Evolutionary conservation across 139 green algal species (phyloP).

Genomic region (Penium margaritaceum): DNA sequence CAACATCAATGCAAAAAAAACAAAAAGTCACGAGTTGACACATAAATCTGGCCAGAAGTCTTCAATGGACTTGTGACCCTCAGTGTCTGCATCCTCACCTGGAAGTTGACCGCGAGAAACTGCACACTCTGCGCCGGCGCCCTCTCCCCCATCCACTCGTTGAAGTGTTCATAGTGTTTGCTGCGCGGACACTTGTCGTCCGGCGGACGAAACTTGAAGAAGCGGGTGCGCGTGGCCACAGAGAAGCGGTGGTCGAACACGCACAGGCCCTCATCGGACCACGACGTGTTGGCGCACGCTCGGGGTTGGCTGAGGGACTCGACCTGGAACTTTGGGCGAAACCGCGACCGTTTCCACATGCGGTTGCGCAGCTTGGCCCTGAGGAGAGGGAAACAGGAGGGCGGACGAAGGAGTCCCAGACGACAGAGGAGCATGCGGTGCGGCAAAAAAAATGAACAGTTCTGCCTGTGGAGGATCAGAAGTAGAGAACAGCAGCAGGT

Average conservation of each 20-base stretch:
- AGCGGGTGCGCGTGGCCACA: neutral
- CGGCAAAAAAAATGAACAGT: no score
- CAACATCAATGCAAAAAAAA: constrained; percentile 8
- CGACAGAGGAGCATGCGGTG: no score
- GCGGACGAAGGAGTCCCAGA: no score
- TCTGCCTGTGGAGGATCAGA: no score
- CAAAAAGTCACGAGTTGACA: no score
- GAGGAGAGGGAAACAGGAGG: no score
- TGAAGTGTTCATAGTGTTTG: constrained; percentile 25
- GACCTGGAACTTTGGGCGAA: neutral
- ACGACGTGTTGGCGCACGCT: constrained; percentile 9
- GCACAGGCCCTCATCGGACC: constrained; percentile 11
- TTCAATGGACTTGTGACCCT: neutral
- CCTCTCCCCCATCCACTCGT: constrained; percentile 21
- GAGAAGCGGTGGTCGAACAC: constrained; percentile 23
- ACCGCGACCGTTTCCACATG: no score
- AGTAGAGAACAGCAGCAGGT: no score
- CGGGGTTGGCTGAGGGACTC: constrained; percentile 7
- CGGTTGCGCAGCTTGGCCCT: neutral
- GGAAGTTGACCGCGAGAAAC: constrained; percentile 26
- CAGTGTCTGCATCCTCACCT: neutral
- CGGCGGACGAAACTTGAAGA: constrained; percentile 24
- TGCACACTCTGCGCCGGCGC: neutral
- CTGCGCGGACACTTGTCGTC: constrained; percentile 17
- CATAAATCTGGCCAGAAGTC: no score